Conservation (phyloP, 306 rosid species). For the Lablab purpureus region DNA sequence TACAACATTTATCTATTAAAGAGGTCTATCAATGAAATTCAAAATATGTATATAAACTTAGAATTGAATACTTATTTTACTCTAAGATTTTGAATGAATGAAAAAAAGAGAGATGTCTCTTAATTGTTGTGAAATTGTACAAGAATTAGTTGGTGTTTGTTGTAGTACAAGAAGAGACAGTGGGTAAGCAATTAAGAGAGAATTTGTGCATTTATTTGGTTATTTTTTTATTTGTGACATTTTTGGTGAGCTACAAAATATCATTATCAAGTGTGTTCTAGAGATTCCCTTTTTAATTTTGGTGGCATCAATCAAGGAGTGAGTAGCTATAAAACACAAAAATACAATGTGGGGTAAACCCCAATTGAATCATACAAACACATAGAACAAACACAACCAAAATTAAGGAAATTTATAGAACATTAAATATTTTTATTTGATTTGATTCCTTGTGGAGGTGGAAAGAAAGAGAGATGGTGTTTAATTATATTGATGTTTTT, state of each 20-base stretch:
- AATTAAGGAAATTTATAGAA: no score
- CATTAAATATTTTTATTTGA: no score
- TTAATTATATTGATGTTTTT: slow-evolving; percentile 12
- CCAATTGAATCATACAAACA: slow-evolving; percentile 11
- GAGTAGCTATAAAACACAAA: slow-evolving; percentile 31
- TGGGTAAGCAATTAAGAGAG: neutral
- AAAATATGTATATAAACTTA: no score
- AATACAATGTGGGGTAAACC: slow-evolving; percentile 37
- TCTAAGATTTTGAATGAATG: no score
- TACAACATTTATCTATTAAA: no score
- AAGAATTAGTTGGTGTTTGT: neutral
- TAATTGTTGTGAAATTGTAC: neutral
- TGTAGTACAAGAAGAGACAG: neutral
- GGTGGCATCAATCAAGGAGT: slow-evolving; percentile 32
- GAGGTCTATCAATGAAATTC: no score
- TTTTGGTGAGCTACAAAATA: slow-evolving; percentile 30
- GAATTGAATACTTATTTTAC: no score
- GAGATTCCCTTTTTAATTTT: slow-evolving; percentile 11
- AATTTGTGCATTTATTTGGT: neutral
- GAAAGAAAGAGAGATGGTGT: neutral
- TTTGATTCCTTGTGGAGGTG: neutral
- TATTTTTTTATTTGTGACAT: slow-evolving; percentile 4
- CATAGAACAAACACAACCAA: neutral
- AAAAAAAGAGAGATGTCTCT: neutral
- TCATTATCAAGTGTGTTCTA: neutral